Evolutionary conservation across 257 asterid species (phyloP).

Genomic region (Solanum pimpinellifolium): DNA sequence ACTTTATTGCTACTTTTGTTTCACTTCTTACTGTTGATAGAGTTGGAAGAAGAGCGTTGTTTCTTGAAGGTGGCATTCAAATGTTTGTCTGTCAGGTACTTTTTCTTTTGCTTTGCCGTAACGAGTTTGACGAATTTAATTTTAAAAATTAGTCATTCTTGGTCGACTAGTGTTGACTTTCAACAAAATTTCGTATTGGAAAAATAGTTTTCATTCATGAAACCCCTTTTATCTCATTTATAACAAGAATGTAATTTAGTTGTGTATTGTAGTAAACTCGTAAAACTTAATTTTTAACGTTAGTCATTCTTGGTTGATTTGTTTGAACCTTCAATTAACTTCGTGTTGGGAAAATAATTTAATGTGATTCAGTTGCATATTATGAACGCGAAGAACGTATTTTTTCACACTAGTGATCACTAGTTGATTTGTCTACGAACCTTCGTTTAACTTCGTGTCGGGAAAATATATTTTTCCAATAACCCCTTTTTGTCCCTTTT

Average conservation of each 20-base stretch:
- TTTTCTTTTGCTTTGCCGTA: no score
- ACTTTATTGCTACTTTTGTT: slow-evolving; percentile 38
- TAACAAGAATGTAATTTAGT: no score
- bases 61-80: slow-evolving; percentile 54
- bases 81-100: slow-evolving; percentile 52
- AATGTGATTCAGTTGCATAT: background rate
- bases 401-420: background rate
- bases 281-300: background rate
- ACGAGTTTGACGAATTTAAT: background rate
- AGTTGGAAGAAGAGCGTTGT: slow-evolving; percentile 62
- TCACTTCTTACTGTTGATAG: slow-evolving; percentile 53
- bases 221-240: no score
- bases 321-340: background rate
- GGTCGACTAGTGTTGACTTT: background rate
- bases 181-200: no score
- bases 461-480: background rate
- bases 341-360: background rate
- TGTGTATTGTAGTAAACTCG: background rate
- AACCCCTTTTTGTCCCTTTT: background rate
- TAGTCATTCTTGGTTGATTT: background rate
- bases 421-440: background rate
- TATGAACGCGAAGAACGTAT: background rate
- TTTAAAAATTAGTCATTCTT: background rate
- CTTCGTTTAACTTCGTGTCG: background rate
- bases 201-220: no score